Conservation (phyloP, 805 yeast genomes). For the Trichomonascus vanleenenianus region DNA sequence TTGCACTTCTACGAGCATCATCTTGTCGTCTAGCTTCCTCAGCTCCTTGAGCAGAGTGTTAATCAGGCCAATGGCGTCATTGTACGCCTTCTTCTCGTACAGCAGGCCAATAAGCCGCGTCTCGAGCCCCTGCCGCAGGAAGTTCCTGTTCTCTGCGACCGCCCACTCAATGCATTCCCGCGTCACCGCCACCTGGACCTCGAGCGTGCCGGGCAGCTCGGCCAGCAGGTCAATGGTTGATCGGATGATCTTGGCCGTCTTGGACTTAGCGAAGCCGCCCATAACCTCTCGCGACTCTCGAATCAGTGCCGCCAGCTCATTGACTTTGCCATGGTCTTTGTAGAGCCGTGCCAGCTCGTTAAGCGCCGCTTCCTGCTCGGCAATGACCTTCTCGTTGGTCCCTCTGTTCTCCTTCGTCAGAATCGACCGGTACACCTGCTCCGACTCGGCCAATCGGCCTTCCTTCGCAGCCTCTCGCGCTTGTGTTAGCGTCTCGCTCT, state of each 20-base stretch:
- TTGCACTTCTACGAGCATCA: slow-evolving; percentile 92
- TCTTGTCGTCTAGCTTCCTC: slow-evolving; percentile 90
- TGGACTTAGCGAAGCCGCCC: slow-evolving; percentile 81
- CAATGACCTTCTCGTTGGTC: slow-evolving; percentile 36
- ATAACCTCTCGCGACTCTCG: slow-evolving; percentile 62
- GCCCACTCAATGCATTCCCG: slow-evolving; percentile 86
- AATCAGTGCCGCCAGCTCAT: slow-evolving; percentile 53
- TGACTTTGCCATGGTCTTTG: slow-evolving; percentile 38
- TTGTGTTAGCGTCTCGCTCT: slow-evolving; percentile 33
- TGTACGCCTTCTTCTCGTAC: slow-evolving; percentile 55
- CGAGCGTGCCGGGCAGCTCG: slow-evolving; percentile 50
- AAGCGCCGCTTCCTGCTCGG: slow-evolving; percentile 61
- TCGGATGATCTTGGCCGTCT: slow-evolving; percentile 85
- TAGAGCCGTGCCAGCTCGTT: slow-evolving; percentile 70
- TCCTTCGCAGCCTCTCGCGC: slow-evolving; percentile 54
- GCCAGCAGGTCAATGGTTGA: slow-evolving; percentile 74
- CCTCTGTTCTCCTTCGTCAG: slow-evolving; percentile 27
- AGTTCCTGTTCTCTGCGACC: slow-evolving; percentile 68
- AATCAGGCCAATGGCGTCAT: slow-evolving; percentile 65
- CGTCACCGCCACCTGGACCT: slow-evolving; percentile 64
- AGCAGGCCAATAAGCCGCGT: slow-evolving; percentile 73
- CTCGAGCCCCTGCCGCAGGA: slow-evolving; percentile 81
- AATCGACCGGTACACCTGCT: slow-evolving; percentile 46
- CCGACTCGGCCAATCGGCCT: slow-evolving; percentile 51
- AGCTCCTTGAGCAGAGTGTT: slow-evolving; percentile 71